Evolutionary conservation across 202 grass and related monocot genomes (phyloP).

Genomic region (Zoysia matrella): DNA sequence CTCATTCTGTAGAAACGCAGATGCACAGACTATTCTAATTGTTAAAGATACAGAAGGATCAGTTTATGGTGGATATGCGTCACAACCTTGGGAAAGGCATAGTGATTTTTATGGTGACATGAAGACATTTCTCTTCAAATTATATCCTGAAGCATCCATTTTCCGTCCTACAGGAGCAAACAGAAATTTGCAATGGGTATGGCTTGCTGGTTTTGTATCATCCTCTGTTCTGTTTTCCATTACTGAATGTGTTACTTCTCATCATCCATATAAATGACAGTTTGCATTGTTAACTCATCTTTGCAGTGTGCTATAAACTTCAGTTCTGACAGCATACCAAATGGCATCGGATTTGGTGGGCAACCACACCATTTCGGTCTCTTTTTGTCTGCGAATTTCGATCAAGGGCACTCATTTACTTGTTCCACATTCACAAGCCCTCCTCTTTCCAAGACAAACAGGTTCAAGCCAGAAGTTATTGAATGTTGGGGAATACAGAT

Average conservation of each 20-base stretch:
- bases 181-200: slow-evolving; percentile 94
- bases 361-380: slow-evolving; percentile 85
- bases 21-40: slow-evolving; percentile 77
- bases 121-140: slow-evolving; percentile 93
- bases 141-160: slow-evolving; percentile 76
- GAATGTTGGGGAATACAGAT: slow-evolving; percentile 85
- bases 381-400: slow-evolving; percentile 85
- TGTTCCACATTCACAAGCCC: slow-evolving; percentile 85
- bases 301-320: slow-evolving; percentile 77
- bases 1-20: slow-evolving; percentile 56
- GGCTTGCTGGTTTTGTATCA: slow-evolving; percentile 24
- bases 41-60: slow-evolving; percentile 88
- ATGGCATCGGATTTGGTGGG: slow-evolving; percentile 89
- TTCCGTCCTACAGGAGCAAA: slow-evolving; percentile 89
- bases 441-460: slow-evolving; percentile 63
- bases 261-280: not conserved
- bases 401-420: slow-evolving; percentile 81
- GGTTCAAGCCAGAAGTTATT: slow-evolving; percentile 76
- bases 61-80: slow-evolving; percentile 85
- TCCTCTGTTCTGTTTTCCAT: slow-evolving; percentile 17
- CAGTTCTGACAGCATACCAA: slow-evolving; percentile 85
- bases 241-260: slow-evolving; percentile 8
- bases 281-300: slow-evolving; percentile 27
- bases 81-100: slow-evolving; percentile 87
- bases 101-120: slow-evolving; percentile 97